Evolutionary conservation across 208 protist species (phyloP).

Genomic region (Acanthamoeba castellanii): DNA sequence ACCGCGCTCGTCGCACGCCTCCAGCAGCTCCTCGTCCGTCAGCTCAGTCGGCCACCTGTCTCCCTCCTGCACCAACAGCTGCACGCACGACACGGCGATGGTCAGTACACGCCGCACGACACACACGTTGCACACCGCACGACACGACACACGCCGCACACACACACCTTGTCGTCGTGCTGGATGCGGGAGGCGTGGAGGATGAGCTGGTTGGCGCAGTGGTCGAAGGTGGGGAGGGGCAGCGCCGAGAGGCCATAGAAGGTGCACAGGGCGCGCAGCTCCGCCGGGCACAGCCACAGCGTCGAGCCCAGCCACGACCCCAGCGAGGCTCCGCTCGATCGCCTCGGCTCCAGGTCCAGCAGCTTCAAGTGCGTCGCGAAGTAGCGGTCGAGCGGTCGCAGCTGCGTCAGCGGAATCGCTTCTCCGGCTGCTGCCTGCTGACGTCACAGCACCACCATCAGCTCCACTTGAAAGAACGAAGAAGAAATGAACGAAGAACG

Average conservation of each 20-base stretch:
- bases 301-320: background rate
- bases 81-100: background rate
- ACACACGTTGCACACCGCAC: too few species aligned
- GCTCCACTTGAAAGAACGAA: background rate
- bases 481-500: background rate
- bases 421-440: too few species aligned
- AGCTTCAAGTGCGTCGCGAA: background rate
- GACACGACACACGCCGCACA: too few species aligned
- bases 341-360: background rate
- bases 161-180: conserved; percentile 3
- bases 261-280: background rate
- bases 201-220: background rate
- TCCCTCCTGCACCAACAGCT: background rate
- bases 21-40: conserved; percentile 40
- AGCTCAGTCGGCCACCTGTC: background rate
- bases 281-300: background rate
- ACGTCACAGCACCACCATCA: too few species aligned
- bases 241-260: conserved; percentile 10
- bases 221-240: background rate
- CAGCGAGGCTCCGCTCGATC: background rate
- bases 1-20: conserved; percentile 43
- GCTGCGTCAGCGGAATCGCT: too few species aligned
- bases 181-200: background rate
- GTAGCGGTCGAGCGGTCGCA: too few species aligned
- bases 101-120: too few species aligned